Evolutionary conservation across 805 yeast genomes (phyloP).

Genomic region (Candida argentea): DNA sequence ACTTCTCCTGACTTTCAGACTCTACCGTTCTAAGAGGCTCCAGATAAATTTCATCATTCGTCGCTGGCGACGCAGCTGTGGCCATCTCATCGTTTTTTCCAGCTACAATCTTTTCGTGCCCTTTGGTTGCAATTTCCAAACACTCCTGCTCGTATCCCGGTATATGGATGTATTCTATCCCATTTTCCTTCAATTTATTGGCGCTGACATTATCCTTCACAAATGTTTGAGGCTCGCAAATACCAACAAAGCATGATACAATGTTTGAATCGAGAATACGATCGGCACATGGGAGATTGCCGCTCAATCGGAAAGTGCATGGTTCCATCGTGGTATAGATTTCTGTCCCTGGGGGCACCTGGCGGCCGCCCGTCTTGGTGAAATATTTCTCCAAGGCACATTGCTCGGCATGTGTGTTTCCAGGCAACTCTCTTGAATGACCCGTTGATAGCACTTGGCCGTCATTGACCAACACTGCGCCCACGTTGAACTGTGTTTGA

Average conservation of each 20-base stretch:
- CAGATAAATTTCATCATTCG: too few species aligned
- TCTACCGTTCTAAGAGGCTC: too few species aligned
- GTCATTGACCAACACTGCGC: constrained; percentile 63
- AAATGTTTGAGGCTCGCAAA: constrained; percentile 81
- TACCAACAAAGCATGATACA: constrained; percentile 80
- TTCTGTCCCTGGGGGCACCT: constrained; percentile 67
- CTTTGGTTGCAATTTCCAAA: constrained; percentile 59
- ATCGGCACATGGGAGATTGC: constrained; percentile 81
- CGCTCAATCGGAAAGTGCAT: constrained; percentile 80
- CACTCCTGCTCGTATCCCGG: constrained; percentile 76
- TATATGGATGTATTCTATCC: constrained; percentile 65
- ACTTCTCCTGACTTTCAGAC: too few species aligned
- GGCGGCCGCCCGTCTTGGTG: constrained; percentile 18
- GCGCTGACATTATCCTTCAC: constrained; percentile 67
- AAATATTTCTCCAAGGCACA: constrained; percentile 78
- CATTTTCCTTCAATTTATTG: constrained; percentile 40
- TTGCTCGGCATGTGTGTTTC: constrained; percentile 97
- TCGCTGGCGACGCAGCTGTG: too few species aligned
- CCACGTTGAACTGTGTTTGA: constrained; percentile 86
- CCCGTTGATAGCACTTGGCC: constrained; percentile 70
- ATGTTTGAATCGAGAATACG: constrained; percentile 54
- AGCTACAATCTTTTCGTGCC: constrained; percentile 41
- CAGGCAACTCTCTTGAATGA: constrained; percentile 81
- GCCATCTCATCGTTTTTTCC: too few species aligned
- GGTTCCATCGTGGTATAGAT: constrained; percentile 97